Conservation (phyloP, 768 basidiomycete genomes). For the Suillus lakei region DNA sequence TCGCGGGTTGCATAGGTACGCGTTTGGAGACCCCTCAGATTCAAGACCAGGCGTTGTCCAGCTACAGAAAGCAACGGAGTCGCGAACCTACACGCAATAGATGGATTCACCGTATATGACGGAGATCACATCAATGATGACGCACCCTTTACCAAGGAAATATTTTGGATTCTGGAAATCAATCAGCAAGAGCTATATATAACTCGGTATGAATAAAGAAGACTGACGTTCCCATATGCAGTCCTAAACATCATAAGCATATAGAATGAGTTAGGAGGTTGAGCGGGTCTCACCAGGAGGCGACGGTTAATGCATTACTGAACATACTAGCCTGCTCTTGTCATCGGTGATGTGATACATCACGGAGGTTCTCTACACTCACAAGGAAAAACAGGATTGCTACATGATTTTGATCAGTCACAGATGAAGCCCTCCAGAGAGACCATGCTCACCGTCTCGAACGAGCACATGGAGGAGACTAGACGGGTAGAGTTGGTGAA, state of each 20-base stretch:
- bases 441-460: conserved; percentile 12
- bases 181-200: background rate
- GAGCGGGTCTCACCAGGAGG: conserved; percentile 18
- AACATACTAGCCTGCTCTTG: conserved; percentile 7
- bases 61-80: conserved; percentile 15
- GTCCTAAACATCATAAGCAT: conserved; percentile 12
- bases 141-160: conserved; percentile 14
- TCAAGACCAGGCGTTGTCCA: conserved; percentile 26
- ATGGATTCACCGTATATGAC: background rate
- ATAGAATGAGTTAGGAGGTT: background rate
- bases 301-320: conserved; percentile 10
- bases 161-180: conserved; percentile 16
- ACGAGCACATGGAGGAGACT: conserved; percentile 5
- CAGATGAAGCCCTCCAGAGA: background rate
- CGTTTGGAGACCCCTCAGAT: conserved; percentile 15
- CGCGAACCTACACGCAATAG: conserved; percentile 16
- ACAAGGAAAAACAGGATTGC: conserved; percentile 11
- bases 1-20: conserved; percentile 6
- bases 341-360: background rate
- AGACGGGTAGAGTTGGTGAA: conserved; percentile 5
- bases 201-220: background rate
- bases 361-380: background rate
- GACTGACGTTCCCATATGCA: conserved; percentile 6
- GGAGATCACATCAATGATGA: background rate
- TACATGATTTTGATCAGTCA: background rate